Conservation (phyloP, 345 rosid genomes). For the Pistacia integerrima region DNA sequence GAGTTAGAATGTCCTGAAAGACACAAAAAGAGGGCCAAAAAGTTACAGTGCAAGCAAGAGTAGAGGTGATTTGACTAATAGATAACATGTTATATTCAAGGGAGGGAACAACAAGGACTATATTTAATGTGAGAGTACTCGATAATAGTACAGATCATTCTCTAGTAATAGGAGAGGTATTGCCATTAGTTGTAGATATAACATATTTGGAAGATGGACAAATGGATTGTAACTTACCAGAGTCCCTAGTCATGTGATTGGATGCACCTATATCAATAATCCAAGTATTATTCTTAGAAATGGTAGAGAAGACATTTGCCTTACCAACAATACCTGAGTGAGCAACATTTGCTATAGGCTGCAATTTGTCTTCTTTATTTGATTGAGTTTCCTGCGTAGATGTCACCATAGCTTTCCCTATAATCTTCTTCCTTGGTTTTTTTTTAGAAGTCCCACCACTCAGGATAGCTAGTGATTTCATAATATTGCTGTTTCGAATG, state of each 20-base stretch:
- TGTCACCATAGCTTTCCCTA: not conserved
- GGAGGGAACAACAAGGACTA: not conserved
- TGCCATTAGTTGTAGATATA: not conserved
- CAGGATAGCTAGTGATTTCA: no score
- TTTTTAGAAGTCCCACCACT: not conserved
- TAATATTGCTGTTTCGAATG: not conserved
- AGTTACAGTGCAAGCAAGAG: not conserved
- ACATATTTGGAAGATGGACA: not conserved
- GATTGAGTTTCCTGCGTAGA: no score
- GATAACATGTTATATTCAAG: not conserved
- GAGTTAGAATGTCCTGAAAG: not conserved
- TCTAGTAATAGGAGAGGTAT: not conserved
- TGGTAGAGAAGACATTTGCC: no score
- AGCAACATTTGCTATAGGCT: not conserved
- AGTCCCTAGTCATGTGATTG: not conserved
- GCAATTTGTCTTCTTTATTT: not conserved
- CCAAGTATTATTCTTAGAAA: no score
- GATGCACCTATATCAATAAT: not conserved
- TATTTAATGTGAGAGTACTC: not conserved
- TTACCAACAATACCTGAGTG: no score
- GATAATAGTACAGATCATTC: not conserved
- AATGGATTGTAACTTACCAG: not conserved
- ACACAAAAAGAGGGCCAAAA: slow-evolving; percentile 7
- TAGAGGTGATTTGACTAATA: not conserved
- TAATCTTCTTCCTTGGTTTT: not conserved